These are phyloP conservation scores for Solioccasus polychromus DNA, from an alignment of 768 basidiomycete species.

Conservation along the genomic window DNA sequence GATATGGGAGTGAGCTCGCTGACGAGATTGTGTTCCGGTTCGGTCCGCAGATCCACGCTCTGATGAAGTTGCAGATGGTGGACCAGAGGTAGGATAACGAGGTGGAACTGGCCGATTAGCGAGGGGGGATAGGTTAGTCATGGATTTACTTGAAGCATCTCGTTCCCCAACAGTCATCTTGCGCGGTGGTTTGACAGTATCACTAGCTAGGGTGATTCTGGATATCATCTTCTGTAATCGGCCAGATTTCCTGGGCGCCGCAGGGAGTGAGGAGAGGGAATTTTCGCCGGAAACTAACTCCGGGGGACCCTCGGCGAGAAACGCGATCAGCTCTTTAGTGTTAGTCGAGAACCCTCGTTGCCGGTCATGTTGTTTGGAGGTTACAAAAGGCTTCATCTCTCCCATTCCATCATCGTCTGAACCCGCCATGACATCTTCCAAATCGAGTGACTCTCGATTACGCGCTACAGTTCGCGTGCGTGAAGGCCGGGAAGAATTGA, in stretches of 20 bases:
- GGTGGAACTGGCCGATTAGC: conserved; percentile 63
- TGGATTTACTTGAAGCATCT: conserved; percentile 31
- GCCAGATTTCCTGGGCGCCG: conserved; percentile 45
- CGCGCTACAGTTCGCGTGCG: conserved; percentile 48
- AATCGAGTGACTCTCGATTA: conserved; percentile 66
- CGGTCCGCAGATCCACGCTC: conserved; percentile 26
- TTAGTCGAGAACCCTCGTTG: conserved; percentile 40
- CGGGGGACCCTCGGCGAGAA: conserved; percentile 57
- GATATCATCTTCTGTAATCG: conserved; percentile 84
- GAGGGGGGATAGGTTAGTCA: conserved; percentile 44
- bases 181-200: conserved; percentile 30
- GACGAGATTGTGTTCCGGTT: conserved; percentile 17
- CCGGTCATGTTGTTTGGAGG: conserved; percentile 37
- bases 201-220: conserved; percentile 54
- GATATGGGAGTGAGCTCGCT: conserved; percentile 26
- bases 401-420: conserved; percentile 57
- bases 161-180: conserved; percentile 27
- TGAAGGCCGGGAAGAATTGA: conserved; percentile 19
- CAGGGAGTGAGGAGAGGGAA: conserved; percentile 37
- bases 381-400: conserved; percentile 31
- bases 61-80: conserved; percentile 45
- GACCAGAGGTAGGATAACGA: conserved; percentile 45
- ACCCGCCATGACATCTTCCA: conserved; percentile 72
- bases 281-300: conserved; percentile 39
- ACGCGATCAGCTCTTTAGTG: conserved; percentile 53